These are phyloP conservation scores for Aspergillus sp. DNA, from an alignment of 2,329 filamentous ascomycete species.

Conservation along the genomic window DNA sequence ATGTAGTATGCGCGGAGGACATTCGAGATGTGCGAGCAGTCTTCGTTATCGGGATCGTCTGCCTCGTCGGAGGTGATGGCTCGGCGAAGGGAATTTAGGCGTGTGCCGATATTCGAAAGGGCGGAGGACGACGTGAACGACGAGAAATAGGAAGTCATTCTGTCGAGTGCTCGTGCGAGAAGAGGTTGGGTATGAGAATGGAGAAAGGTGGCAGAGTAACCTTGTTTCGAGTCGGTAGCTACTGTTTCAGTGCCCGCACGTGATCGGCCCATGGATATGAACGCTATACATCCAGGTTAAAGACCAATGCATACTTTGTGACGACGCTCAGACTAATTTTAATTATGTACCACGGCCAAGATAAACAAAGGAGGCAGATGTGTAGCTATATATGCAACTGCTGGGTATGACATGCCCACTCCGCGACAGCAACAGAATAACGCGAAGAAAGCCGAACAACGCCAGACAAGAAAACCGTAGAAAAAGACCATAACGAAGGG, in stretches of 20 bases:
- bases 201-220: not conserved
- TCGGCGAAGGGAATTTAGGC: conserved; percentile 58
- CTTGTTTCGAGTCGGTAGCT: not conserved
- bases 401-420: conserved; percentile 37
- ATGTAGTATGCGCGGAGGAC: conserved; percentile 90
- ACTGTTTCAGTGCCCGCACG: conserved; percentile 8
- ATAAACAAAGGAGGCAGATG: conserved; percentile 13
- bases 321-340: not conserved
- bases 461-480: conserved; percentile 28
- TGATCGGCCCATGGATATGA: conserved; percentile 1
- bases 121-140: conserved; percentile 53
- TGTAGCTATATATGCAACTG: conserved; percentile 28
- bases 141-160: conserved; percentile 79
- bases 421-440: conserved; percentile 20
- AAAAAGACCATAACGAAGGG: conserved; percentile 2
- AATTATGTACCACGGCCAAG: conserved; percentile 8
- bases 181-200: not conserved
- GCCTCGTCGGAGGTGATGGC: conserved; percentile 43
- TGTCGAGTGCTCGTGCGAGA: conserved; percentile 19
- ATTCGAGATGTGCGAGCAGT: conserved; percentile 92
- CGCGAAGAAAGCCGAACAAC: conserved; percentile 26
- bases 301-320: not conserved
- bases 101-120: conserved; percentile 55
- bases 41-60: conserved; percentile 57
- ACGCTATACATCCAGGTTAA: not conserved